Evolutionary conservation across 495 filamentous ascomycete genomes (phyloP).

Genomic region (Tuber melanosporum): DNA sequence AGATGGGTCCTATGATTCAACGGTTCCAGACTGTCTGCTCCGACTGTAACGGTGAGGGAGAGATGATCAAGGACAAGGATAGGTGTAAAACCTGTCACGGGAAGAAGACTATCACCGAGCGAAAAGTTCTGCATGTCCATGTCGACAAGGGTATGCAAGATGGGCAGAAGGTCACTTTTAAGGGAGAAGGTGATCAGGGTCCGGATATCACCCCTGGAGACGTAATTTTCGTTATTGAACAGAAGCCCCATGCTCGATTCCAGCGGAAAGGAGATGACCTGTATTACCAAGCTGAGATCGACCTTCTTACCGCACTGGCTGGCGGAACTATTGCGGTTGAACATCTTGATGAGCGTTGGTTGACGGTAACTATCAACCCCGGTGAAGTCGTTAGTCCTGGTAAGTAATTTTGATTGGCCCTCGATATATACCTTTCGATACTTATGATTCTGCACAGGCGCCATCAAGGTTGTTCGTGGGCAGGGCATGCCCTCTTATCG

Average conservation of each 20-base stretch:
- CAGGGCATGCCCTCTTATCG: constrained; percentile 98
- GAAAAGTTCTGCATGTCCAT: constrained; percentile 96
- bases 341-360: constrained; percentile 94
- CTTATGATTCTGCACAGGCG: constrained; percentile 50
- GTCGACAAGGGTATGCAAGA: constrained; percentile 90
- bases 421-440: constrained; percentile 14
- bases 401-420: constrained; percentile 49
- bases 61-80: constrained; percentile 92
- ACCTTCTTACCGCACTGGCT: constrained; percentile 88
- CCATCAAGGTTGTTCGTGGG: constrained; percentile 88
- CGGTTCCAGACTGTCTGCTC: constrained; percentile 98
- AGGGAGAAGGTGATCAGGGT: constrained; percentile 92
- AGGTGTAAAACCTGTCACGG: constrained; percentile 88
- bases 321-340: constrained; percentile 85
- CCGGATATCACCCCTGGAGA: constrained; percentile 88
- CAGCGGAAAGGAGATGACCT: constrained; percentile 94
- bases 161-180: constrained; percentile 93
- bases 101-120: constrained; percentile 95
- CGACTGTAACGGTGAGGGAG: constrained; percentile 94
- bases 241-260: constrained; percentile 93
- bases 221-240: constrained; percentile 94
- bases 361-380: constrained; percentile 80
- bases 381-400: constrained; percentile 91
- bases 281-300: constrained; percentile 91
- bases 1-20: constrained; percentile 99